Percentiles rank a stretch among this genome's conserved stretches.
These are phyloP conservation scores for Tulasnella sp. DNA, from an alignment of 768 basidiomycete species.

Conservation along the genomic window DNA sequence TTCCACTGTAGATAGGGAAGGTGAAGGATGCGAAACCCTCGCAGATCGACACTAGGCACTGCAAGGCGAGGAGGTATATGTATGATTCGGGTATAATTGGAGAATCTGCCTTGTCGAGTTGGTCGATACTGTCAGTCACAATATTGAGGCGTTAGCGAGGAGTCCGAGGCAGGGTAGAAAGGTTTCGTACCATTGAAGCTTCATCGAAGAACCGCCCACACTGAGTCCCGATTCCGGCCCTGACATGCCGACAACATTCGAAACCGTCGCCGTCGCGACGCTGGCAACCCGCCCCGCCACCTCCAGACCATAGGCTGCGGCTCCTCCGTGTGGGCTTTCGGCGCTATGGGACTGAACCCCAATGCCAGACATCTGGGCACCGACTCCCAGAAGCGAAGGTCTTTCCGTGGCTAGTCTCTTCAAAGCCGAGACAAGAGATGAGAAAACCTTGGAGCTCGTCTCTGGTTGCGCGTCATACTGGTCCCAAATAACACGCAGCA, in stretches of 20 bases:
- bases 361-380: conserved; percentile 72
- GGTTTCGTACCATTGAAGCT: conserved; percentile 71
- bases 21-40: conserved; percentile 75
- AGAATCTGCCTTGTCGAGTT: conserved; percentile 93
- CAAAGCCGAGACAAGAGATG: conserved; percentile 68
- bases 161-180: not conserved
- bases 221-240: conserved; percentile 62
- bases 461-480: conserved; percentile 56
- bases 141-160: not conserved
- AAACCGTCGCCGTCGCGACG: conserved; percentile 74
- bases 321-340: conserved; percentile 30
- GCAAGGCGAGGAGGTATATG: conserved; percentile 83
- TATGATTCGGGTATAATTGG: conserved; percentile 91
- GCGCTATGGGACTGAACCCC: conserved; percentile 43
- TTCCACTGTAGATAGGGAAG: conserved; percentile 63
- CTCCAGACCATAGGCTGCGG: conserved; percentile 49
- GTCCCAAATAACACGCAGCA: conserved; percentile 72
- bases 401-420: conserved; percentile 85
- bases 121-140: conserved; percentile 69
- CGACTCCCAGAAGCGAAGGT: conserved; percentile 71
- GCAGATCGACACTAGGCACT: conserved; percentile 77
- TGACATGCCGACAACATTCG: conserved; percentile 82
- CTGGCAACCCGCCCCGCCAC: conserved; percentile 79
- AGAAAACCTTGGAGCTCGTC: conserved; percentile 48
- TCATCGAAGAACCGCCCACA: conserved; percentile 68